A percentile compares a stretch with the other conserved stretches of the same genome.
Conservation (phyloP, 345 rosid genomes). For the Eutrema heterophyllum region DNA sequence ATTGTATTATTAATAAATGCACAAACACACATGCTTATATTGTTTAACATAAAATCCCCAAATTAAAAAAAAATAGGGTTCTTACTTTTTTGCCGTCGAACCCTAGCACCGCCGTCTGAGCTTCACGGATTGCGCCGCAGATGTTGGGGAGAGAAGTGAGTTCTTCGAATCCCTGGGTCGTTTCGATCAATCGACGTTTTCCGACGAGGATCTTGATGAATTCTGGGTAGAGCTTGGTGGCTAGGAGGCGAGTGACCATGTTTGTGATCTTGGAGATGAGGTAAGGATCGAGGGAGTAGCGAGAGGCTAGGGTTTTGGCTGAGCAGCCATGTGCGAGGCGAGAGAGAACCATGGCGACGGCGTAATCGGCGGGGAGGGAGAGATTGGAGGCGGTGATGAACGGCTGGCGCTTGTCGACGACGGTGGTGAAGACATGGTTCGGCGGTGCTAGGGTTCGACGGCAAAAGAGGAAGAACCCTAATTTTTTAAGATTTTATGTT, state of each 20-base stretch:
- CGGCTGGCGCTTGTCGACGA: conserved; percentile 86
- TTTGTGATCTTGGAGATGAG: conserved; percentile 89
- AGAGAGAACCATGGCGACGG: conserved; percentile 92
- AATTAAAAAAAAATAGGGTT: too few species aligned
- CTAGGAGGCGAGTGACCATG: conserved; percentile 85
- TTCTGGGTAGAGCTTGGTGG: conserved; percentile 89
- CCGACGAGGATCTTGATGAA: conserved; percentile 85
- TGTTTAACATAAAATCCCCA: too few species aligned
- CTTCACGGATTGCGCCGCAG: conserved; percentile 86
- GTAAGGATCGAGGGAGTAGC: conserved; percentile 82
- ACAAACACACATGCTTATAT: too few species aligned
- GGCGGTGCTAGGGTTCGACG: too few species aligned
- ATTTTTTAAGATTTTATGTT: too few species aligned
- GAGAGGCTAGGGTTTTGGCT: conserved; percentile 61
- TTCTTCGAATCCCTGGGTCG: conserved; percentile 88
- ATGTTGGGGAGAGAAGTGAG: conserved; percentile 85
- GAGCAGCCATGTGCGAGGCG: conserved; percentile 81
- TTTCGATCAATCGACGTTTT: conserved; percentile 75
- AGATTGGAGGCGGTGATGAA: conserved; percentile 82
- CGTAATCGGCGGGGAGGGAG: conserved; percentile 93
- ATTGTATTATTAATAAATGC: too few species aligned
- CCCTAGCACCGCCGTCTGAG: too few species aligned
- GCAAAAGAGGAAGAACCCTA: too few species aligned
- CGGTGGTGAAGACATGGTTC: conserved; percentile 86
- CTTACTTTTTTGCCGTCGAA: too few species aligned